Base-by-base conservation (phyloP, 305 asterid genomes). In the Salvia sclarea region DNA sequence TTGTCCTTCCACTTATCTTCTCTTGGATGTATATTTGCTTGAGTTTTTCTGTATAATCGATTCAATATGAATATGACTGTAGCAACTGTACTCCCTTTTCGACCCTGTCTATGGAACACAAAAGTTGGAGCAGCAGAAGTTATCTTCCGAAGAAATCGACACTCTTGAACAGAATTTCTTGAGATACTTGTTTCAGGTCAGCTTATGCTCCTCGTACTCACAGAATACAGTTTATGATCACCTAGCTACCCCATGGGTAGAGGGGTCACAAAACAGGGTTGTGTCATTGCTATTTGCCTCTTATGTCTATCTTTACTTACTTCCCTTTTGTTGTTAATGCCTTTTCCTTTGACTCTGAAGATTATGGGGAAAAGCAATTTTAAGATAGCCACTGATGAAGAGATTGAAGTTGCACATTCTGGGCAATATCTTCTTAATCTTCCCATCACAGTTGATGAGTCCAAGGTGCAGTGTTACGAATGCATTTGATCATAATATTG, bases 361-460 rank as follows among this genome's bases (percentile, higher is more conserved):
- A 81, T 91, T 30, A 91, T 94, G 97, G 90, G 82, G 40, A 89
- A 94, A 85, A 91, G 99, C 86, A 91, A 94, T 76, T 94, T 94
- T 66, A 94, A 89, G 86, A 81, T 94, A 75, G 87, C 90, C 62
- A 81, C 93, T 49, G 81, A 89, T 70, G 99, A 89, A 43, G 99
- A 94, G 81, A 88, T 94, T 70, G 93, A 91, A 10, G 84, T 91
- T 70, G 99, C 99, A 43, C 96, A 78, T 16, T 85, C 96, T 0
- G 99, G 97, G 64, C 96, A 94, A 62, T 94, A 94, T 88, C 99
- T 94, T 61, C 90, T 94, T 67, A 86, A 94, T 82, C 97, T 94
- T 79, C 99, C 99, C 37, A 94, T 94, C 66, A 66, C 84, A 37
- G 98, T 94, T 31, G 98, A 94, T 79, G 96, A 89, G 63, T 86